Evolutionary conservation across 805 yeast species (phyloP).

Genomic region (Zygosaccharomyces pseudorouxii): DNA sequence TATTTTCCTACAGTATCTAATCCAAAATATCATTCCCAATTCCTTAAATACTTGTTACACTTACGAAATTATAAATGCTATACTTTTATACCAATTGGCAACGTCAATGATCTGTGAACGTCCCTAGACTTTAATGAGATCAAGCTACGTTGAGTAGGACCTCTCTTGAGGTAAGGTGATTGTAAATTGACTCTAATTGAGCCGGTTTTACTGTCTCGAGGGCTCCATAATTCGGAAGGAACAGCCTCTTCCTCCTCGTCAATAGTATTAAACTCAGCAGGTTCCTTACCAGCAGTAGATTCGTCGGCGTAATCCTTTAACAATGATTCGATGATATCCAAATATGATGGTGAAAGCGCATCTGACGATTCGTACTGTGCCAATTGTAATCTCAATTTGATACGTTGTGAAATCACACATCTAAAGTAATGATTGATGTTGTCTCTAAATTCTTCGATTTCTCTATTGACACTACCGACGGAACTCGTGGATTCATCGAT

Average conservation of each 20-base stretch:
- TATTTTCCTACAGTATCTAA: background rate
- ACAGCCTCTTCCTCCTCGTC: constrained; percentile 8
- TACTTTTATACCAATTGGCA: constrained; percentile 31
- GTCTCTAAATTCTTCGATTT: constrained; percentile 5
- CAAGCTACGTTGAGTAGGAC: constrained; percentile 8
- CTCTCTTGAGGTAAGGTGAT: constrained; percentile 11
- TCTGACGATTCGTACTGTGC: constrained; percentile 21
- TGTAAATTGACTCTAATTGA: constrained; percentile 8
- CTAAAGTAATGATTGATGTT: constrained; percentile 25
- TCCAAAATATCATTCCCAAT: background rate
- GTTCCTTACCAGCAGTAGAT: constrained; percentile 6
- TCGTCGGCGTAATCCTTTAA: constrained; percentile 15
- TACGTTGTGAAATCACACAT: constrained; percentile 26
- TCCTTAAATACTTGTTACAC: background rate
- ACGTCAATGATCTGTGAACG: constrained; percentile 29
- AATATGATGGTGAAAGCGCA: constrained; percentile 11
- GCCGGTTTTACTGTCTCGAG: constrained; percentile 1
- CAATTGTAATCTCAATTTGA: constrained; percentile 27
- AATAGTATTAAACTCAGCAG: constrained; percentile 5
- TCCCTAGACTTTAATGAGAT: constrained; percentile 17
- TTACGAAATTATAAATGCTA: constrained; percentile 8
- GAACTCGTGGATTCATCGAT: background rate
- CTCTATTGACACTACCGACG: background rate
- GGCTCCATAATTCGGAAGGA: background rate
- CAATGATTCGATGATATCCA: constrained; percentile 14